Evolutionary conservation across 1,284 basidiomycete genomes (phyloP), one percentile per base, ranked within the genome.

Genomic region (Sporisorium graminicola): DNA sequence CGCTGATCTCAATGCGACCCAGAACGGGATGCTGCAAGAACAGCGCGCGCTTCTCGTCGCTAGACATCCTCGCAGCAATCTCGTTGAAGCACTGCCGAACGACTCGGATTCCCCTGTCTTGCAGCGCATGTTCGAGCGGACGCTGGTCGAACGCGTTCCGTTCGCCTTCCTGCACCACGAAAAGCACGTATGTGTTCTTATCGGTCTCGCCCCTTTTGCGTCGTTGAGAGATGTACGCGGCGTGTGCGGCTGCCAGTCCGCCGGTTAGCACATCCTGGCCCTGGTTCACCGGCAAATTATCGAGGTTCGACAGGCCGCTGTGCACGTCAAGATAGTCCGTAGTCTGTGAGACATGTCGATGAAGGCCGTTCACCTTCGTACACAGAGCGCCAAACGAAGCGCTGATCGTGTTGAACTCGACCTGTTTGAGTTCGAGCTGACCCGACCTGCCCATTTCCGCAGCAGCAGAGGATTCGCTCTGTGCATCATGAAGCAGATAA

Each of bases 351-450:
- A 82, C 50, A 20, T 73, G 79, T 87, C 70, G 79, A 86, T 98
- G 96, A 82, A 98, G 86, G 26, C 90, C 89, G 18, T 92, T 89
- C 8, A 90, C 89, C 46, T 89, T 89, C 67, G 94, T 90, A 3
- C 93, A 94, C 16, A 98, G 88, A 0, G 91, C 86, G 1, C 95
- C 96, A 83, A 98, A 98, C 1, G 94, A 94, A 0, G 92, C 91
- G 0, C 95, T 94, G 77, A 98, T 96, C 6, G 96, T 98, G 86
- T 99, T 99, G 87, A 98, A 97, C 86, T 99, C 97, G 58, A 99
- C 96, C 87, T 99, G 96, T 86, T 95, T 97, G 67, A 99, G 87
- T 29, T 88, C 87, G 12, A 90, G 77, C 5, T 59, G 26, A 0
- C 53, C 53, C 0, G 86, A 75, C 24, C 65, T 64, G 26, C 72